phyloP scores from a whole-genome alignment of 345 rosid genomes.

The Salix arbutifolia region DNA sequence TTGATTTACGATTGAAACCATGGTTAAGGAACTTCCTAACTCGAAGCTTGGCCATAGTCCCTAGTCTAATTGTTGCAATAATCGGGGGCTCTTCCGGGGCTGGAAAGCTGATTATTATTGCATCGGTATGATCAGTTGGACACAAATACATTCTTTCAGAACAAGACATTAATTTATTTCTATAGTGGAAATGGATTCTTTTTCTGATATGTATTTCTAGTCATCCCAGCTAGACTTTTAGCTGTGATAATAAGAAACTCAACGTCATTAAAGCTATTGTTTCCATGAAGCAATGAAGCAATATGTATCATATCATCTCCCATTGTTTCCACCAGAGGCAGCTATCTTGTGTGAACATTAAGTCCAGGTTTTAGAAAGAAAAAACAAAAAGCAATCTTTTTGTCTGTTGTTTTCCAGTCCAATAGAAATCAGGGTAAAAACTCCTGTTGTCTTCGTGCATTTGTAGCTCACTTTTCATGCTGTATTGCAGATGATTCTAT shows the following conservation, averaged over 20 bases:
- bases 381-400: too few relatives aligned
- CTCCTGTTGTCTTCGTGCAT: neutral
- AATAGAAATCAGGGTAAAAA: neutral
- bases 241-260: too few relatives aligned
- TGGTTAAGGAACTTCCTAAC: conserved; percentile 87
- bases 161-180: too few relatives aligned
- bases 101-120: conserved; percentile 81
- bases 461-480: neutral
- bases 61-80: conserved; percentile 82
- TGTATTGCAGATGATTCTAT: conserved; percentile 72
- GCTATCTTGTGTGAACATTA: too few relatives aligned
- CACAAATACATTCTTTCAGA: neutral
- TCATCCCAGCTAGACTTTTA: too few relatives aligned
- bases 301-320: too few relatives aligned
- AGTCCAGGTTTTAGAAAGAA: too few relatives aligned
- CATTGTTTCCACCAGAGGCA: too few relatives aligned
- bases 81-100: conserved; percentile 93
- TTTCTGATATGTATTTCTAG: too few relatives aligned
- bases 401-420: neutral
- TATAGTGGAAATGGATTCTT: too few relatives aligned
- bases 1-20: conserved; percentile 66
- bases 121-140: conserved; percentile 51
- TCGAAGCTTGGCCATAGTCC: conserved; percentile 85
- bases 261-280: too few relatives aligned
- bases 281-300: too few relatives aligned